Conservation (phyloP, 1,284 basidiomycete species). For the Ganoderma multipileum region DNA sequence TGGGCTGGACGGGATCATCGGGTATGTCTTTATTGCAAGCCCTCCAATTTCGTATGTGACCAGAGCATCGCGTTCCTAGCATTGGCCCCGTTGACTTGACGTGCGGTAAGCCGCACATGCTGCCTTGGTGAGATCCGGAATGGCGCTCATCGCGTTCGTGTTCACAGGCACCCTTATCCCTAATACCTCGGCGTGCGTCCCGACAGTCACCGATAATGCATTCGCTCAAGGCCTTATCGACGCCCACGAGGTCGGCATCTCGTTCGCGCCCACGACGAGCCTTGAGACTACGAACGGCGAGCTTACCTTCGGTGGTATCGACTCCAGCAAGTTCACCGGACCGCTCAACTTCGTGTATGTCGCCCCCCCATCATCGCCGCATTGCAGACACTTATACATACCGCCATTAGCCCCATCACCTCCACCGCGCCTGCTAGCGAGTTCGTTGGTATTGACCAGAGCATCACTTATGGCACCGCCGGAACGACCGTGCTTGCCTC, state of each 20-base stretch:
- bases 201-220: slow-evolving; percentile 53
- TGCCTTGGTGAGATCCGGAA: neutral
- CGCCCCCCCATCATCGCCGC: slow-evolving; percentile 21
- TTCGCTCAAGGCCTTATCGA: slow-evolving; percentile 40
- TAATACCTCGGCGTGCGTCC: slow-evolving; percentile 46
- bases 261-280: slow-evolving; percentile 50
- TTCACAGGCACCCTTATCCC: slow-evolving; percentile 38
- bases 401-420: slow-evolving; percentile 50
- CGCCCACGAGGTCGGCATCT: slow-evolving; percentile 50
- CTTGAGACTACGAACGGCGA: slow-evolving; percentile 36
- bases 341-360: slow-evolving; percentile 52
- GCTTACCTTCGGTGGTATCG: slow-evolving; percentile 52
- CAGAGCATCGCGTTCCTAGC: slow-evolving; percentile 27
- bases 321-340: slow-evolving; percentile 56
- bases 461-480: slow-evolving; percentile 55
- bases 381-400: slow-evolving; percentile 23
- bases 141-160: neutral
- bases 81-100: slow-evolving; percentile 57
- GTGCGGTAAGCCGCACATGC: slow-evolving; percentile 25
- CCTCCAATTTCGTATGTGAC: neutral
- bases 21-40: slow-evolving; percentile 39
- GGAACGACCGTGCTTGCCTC: slow-evolving; percentile 48
- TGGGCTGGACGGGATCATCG: slow-evolving; percentile 59
- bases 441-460: slow-evolving; percentile 71
- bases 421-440: slow-evolving; percentile 50